These are phyloP conservation scores for Ogataea siamensis DNA, from an alignment of 805 yeast genomes.

Conservation along the genomic window DNA sequence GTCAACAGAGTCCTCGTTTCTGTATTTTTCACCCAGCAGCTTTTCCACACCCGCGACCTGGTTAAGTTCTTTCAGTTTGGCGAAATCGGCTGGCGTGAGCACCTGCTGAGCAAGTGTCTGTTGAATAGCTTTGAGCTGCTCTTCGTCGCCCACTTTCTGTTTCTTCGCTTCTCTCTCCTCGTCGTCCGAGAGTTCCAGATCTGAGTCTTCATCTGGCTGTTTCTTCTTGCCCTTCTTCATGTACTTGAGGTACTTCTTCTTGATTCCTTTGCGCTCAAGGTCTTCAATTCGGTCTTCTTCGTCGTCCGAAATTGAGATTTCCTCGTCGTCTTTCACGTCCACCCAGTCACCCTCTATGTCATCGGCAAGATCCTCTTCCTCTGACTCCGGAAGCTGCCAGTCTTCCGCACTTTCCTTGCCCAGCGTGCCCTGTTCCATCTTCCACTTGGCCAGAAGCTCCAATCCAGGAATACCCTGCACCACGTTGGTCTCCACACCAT, in stretches of 20 bases:
- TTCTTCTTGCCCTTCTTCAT: constrained; percentile 30
- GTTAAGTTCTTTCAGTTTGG: constrained; percentile 85
- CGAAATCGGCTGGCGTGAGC: constrained; percentile 96
- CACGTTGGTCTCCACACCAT: constrained; percentile 67
- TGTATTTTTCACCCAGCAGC: constrained; percentile 55
- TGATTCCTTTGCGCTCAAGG: constrained; percentile 35
- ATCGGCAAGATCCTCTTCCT: constrained; percentile 45
- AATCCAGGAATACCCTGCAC: constrained; percentile 85
- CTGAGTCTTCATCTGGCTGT: constrained; percentile 40
- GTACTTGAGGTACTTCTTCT: constrained; percentile 35
- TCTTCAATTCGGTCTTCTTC: constrained; percentile 35
- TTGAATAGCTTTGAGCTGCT: constrained; percentile 53
- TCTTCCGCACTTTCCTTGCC: constrained; percentile 58
- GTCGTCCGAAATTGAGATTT: constrained; percentile 50
- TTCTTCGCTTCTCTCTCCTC: constrained; percentile 36
- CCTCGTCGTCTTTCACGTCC: constrained; percentile 77
- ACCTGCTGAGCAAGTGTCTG: constrained; percentile 48
- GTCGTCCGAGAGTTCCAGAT: constrained; percentile 50
- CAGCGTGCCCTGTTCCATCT: constrained; percentile 52
- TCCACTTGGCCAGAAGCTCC: constrained; percentile 88
- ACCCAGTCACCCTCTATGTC: constrained; percentile 93
- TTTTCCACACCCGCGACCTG: constrained; percentile 83
- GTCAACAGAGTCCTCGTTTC: constrained; percentile 84
- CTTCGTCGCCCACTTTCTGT: constrained; percentile 33
- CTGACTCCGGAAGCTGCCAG: constrained; percentile 63